Conservation (phyloP, 225 moss, liverwort and hornwort species). For the Anthoceros angustus region DNA sequence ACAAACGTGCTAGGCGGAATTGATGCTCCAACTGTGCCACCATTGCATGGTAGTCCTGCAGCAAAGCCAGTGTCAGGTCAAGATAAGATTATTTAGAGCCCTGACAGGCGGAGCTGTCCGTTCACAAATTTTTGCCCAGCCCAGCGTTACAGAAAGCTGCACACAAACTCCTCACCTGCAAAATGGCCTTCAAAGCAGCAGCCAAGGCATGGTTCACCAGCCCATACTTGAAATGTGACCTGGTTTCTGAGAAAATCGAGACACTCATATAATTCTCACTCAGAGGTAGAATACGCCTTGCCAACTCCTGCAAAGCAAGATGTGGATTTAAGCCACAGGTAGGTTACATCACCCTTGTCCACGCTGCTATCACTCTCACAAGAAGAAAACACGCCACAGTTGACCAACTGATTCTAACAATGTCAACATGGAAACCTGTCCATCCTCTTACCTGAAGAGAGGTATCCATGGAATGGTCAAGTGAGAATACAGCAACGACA, state of each 20-base stretch:
- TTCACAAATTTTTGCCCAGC: background rate
- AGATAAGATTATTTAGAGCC: background rate
- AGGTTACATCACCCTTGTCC: too few relatives aligned
- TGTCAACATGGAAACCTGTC: background rate
- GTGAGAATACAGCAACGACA: conserved; percentile 49
- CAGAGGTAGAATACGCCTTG: conserved; percentile 56
- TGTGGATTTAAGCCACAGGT: background rate
- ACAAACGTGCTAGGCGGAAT: conserved; percentile 73
- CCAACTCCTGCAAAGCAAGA: conserved; percentile 46
- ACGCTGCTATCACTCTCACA: too few relatives aligned
- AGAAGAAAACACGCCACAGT: too few relatives aligned
- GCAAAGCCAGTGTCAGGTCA: background rate
- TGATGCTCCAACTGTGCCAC: conserved; percentile 95
- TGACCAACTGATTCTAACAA: background rate
- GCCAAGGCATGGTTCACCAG: conserved; percentile 89
- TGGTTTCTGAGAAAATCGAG: conserved; percentile 65
- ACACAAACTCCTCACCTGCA: conserved; percentile 39
- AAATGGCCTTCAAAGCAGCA: conserved; percentile 76
- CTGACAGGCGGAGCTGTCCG: background rate
- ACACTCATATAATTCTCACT: conserved; percentile 79
- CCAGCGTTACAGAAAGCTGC: background rate
- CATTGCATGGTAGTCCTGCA: conserved; percentile 93
- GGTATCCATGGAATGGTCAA: conserved; percentile 74
- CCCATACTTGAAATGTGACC: conserved; percentile 70
- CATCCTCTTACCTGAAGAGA: conserved; percentile 37